A percentile compares a stretch with the other conserved stretches of the same genome.
phyloP scores from a whole-genome alignment of 192 early-diverging fungal genomes.

The Linnemannia hyalina region DNA sequence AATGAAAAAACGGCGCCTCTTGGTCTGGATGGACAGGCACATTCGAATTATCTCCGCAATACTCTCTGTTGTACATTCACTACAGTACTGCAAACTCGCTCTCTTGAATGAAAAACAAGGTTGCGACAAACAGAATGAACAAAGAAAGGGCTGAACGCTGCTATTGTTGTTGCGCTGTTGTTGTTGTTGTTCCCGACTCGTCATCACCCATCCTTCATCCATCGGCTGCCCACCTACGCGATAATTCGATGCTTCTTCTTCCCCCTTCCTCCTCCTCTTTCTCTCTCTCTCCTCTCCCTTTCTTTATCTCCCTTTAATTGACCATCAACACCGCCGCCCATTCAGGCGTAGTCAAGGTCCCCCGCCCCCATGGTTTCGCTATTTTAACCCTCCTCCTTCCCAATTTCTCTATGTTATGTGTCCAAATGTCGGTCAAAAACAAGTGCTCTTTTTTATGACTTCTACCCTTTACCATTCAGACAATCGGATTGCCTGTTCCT shows the following conservation, averaged over 20 bases:
- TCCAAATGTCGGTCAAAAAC: no score
- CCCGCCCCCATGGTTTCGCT: no score
- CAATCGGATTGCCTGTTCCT: not conserved
- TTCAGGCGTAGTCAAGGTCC: no score
- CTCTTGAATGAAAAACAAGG: not conserved
- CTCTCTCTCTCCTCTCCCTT: not conserved
- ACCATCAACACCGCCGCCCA: no score
- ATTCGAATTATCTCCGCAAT: not conserved
- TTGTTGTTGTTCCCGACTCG: not conserved
- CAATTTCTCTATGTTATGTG: not conserved
- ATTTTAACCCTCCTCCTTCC: not conserved
- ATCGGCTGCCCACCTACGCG: not conserved
- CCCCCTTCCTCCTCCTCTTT: no score
- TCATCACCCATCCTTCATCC: not conserved
- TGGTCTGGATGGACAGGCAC: not conserved
- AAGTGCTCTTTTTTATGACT: no score
- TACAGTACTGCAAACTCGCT: not conserved
- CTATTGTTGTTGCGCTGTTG: not conserved
- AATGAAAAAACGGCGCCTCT: constrained; percentile 1
- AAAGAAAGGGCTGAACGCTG: not conserved
- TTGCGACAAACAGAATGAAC: not conserved
- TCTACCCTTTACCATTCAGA: not conserved
- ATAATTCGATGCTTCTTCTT: no score
- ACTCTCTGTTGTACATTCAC: not conserved
- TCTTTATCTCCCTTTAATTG: no score